These are phyloP conservation scores for Aspergillus nanangensis DNA, from an alignment of 495 filamentous ascomycete species.

Conservation along the genomic window DNA sequence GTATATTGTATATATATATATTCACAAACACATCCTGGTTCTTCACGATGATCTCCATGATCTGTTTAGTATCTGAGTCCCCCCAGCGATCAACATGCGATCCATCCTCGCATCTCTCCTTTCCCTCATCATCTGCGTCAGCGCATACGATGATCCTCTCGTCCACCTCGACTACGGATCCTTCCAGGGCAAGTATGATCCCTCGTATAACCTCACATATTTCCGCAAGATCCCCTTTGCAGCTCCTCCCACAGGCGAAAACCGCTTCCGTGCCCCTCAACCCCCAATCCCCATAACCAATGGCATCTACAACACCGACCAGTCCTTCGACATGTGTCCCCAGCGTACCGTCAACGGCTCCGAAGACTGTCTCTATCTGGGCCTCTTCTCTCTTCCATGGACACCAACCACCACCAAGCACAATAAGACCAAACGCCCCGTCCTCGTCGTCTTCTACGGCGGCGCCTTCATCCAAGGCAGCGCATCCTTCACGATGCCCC, in stretches of 20 bases:
- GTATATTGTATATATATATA: no score
- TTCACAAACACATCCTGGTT: neutral
- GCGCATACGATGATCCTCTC: conserved; percentile 22
- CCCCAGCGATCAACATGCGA: no score
- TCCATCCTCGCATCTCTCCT: no score
- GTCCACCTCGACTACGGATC: conserved; percentile 48
- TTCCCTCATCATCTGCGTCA: conserved; percentile 4
- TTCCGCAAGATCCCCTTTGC: conserved; percentile 57
- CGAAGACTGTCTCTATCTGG: conserved; percentile 60
- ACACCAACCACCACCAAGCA: conserved; percentile 17
- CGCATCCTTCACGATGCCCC: conserved; percentile 49
- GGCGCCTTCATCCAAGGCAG: conserved; percentile 58
- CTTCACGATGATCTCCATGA: neutral
- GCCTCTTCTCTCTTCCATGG: conserved; percentile 57
- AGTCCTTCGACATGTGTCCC: conserved; percentile 53
- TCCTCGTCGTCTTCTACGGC: conserved; percentile 57
- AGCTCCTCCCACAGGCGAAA: conserved; percentile 48
- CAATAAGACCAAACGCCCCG: conserved; percentile 32
- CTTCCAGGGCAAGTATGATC: conserved; percentile 54
- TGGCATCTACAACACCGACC: conserved; percentile 52
- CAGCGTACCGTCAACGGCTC: conserved; percentile 55
- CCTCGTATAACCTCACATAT: conserved; percentile 46
- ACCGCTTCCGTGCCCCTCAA: conserved; percentile 54
- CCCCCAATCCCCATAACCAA: conserved; percentile 41
- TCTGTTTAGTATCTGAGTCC: no score